These are phyloP conservation scores for Ascochyta lentis DNA, from an alignment of 2,329 filamentous ascomycete species.

Conservation along the genomic window DNA sequence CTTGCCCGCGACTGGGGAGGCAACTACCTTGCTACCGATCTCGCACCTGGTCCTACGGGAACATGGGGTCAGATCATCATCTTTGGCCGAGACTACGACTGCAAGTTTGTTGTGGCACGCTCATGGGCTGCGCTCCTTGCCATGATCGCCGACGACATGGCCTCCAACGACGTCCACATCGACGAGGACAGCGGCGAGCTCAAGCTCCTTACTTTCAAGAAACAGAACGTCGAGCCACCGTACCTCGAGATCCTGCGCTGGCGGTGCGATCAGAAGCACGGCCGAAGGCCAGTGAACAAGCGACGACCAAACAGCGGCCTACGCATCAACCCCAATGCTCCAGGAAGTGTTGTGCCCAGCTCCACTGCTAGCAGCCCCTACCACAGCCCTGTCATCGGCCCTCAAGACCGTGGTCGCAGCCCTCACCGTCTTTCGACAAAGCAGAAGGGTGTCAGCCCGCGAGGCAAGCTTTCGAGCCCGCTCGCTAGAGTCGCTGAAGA, in stretches of 20 bases:
- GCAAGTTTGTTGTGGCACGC: slow-evolving; percentile 93
- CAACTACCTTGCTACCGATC: slow-evolving; percentile 93
- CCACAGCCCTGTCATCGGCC: slow-evolving; percentile 66
- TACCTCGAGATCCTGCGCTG: slow-evolving; percentile 96
- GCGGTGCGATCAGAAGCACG: slow-evolving; percentile 95
- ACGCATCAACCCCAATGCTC: slow-evolving; percentile 61
- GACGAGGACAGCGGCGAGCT: slow-evolving; percentile 92
- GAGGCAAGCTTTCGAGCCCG: slow-evolving; percentile 72
- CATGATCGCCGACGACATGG: slow-evolving; percentile 87
- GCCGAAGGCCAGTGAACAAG: slow-evolving; percentile 59
- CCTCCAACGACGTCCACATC: slow-evolving; percentile 87
- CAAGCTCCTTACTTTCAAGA: slow-evolving; percentile 84
- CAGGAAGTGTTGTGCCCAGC: slow-evolving; percentile 51
- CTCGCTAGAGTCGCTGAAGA: slow-evolving; percentile 80
- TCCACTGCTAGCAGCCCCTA: slow-evolving; percentile 66
- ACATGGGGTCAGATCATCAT: slow-evolving; percentile 97
- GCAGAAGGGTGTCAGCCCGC: slow-evolving; percentile 66
- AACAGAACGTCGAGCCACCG: slow-evolving; percentile 83
- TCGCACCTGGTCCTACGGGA: slow-evolving; percentile 87
- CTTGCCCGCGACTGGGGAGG: slow-evolving; percentile 97
- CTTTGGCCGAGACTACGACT: slow-evolving; percentile 97
- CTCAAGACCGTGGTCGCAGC: slow-evolving; percentile 69
- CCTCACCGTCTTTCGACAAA: slow-evolving; percentile 70
- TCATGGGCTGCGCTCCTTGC: slow-evolving; percentile 92
- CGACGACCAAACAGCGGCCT: slow-evolving; percentile 56